Evolutionary conservation across 2,329 filamentous ascomycete species (phyloP), one percentile per base, ranked within the genome.

Genomic region (Venturia oleaginea): DNA sequence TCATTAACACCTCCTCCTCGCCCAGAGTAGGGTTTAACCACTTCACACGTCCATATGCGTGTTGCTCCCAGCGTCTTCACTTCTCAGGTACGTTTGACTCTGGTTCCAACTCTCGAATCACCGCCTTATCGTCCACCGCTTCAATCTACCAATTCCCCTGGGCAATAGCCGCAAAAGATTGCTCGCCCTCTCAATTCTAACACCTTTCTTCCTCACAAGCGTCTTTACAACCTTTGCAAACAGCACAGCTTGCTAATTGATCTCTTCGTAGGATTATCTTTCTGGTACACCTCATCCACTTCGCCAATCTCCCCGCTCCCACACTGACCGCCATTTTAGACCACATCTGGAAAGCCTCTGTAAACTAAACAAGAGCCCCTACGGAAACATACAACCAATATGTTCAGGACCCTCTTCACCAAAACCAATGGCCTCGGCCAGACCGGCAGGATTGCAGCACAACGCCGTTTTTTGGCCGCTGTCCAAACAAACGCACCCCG

Each of bases 401-500:
- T 86, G 80, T 78, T 86, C 70, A 76, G 78, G 72, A 80, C 80
- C 75, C 69, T 83, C 68, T 74, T 83, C 74, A 84, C 81, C 75
- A 77, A 80, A 67, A 76, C 80, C 71, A 77, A 80, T 68, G 68
- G 72, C 66, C 68, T 76, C 68, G 75, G 74, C 73, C 74, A 76
- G 66, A 70, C 71, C 66, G 72, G 71, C 67, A 71, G 74, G 73
- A 73, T 79, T 70, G 76, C 79, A 76, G 73, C 74, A 67, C 78
- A 79, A 69, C 75, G 73, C 68, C 82, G 82, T 71, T 83, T 79
- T 74, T 78, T 88, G 74, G 87, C 87, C 67, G 88, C 86, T 57
- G 84, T 89, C 67, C 82, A 86, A 70, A 85, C 84, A 70, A 91
- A 86, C 78, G 86, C 84, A 73, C 85, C 87, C 72, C 85, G 90